phyloP scores from a whole-genome alignment of 768 basidiomycete genomes.

The Mycena vitilis region DNA sequence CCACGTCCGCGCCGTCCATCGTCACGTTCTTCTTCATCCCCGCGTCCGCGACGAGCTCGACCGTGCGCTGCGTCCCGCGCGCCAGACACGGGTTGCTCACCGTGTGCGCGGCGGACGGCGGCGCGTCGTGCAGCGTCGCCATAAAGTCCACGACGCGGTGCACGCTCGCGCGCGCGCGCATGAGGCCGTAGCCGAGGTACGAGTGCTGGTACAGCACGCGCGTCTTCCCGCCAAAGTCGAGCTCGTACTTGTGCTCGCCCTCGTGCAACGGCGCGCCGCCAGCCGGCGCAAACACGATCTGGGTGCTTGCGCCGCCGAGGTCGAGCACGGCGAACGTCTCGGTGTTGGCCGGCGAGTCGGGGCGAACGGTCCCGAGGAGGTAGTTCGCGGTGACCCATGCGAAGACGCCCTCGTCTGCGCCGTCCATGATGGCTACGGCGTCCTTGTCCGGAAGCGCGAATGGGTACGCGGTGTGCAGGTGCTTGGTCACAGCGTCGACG shows the following conservation, averaged over 20 bases:
- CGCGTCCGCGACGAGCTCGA: constrained; percentile 70
- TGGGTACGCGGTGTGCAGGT: constrained; percentile 70
- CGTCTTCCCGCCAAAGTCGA: constrained; percentile 75
- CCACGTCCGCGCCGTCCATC: constrained; percentile 87
- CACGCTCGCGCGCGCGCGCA: constrained; percentile 78
- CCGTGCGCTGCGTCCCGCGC: constrained; percentile 66
- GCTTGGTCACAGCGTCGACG: constrained; percentile 74
- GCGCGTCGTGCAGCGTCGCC: constrained; percentile 51
- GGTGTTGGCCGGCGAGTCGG: constrained; percentile 54
- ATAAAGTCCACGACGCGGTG: constrained; percentile 95
- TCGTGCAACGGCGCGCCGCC: constrained; percentile 62
- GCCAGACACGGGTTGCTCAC: constrained; percentile 89
- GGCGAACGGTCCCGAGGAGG: constrained; percentile 73
- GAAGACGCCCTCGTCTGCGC: constrained; percentile 96
- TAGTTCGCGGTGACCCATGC: constrained; percentile 99
- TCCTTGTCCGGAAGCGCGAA: constrained; percentile 69
- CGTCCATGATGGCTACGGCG: constrained; percentile 92
- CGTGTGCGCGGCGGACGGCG: constrained; percentile 21
- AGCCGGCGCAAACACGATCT: constrained; percentile 94
- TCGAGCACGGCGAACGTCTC: constrained; percentile 91
- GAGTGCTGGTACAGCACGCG: no score
- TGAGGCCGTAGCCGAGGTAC: no score
- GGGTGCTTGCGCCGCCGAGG: constrained; percentile 96
- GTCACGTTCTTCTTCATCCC: constrained; percentile 69
- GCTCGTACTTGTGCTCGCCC: constrained; percentile 93